Conservation (phyloP, 164 flowering plant genomes). For the Euptelea pleiosperma region DNA sequence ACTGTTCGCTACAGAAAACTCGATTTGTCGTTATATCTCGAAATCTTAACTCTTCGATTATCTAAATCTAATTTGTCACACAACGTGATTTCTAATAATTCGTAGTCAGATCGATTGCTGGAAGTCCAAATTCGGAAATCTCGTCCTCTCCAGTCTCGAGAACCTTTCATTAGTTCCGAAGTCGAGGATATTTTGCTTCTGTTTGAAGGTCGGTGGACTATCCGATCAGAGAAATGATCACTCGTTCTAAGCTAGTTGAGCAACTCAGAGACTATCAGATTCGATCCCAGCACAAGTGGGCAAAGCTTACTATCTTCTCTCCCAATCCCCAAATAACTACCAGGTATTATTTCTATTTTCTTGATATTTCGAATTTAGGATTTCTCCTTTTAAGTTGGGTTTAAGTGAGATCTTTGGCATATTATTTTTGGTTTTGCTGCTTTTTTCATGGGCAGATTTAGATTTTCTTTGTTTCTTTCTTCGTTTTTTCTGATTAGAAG, state of each 20-base stretch:
- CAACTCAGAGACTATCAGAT: constrained; percentile 60
- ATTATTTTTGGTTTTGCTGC: too few species aligned
- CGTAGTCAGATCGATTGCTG: too few species aligned
- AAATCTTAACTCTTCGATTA: too few species aligned
- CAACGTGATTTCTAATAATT: too few species aligned
- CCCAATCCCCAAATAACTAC: constrained; percentile 32
- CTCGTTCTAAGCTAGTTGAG: constrained; percentile 58
- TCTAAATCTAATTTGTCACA: too few species aligned
- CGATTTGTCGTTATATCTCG: too few species aligned
- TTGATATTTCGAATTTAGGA: background rate
- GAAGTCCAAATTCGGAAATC: too few species aligned
- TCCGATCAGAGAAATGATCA: constrained; percentile 44
- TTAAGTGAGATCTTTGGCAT: background rate
- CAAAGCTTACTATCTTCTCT: constrained; percentile 33
- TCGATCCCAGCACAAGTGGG: constrained; percentile 47
- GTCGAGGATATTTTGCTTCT: background rate
- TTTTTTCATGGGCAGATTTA: too few species aligned
- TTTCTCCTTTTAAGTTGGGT: background rate
- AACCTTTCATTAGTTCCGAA: background rate
- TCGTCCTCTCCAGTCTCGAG: too few species aligned
- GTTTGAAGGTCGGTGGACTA: constrained; percentile 19
- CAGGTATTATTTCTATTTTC: constrained; percentile 23
- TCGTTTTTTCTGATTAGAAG: too few species aligned
- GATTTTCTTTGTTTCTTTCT: too few species aligned
- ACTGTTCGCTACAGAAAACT: background rate